Evolutionary conservation across 148 eudicot species (phyloP), one percentile per base, ranked within the genome.

Genomic region (Polygonum maritimum): DNA sequence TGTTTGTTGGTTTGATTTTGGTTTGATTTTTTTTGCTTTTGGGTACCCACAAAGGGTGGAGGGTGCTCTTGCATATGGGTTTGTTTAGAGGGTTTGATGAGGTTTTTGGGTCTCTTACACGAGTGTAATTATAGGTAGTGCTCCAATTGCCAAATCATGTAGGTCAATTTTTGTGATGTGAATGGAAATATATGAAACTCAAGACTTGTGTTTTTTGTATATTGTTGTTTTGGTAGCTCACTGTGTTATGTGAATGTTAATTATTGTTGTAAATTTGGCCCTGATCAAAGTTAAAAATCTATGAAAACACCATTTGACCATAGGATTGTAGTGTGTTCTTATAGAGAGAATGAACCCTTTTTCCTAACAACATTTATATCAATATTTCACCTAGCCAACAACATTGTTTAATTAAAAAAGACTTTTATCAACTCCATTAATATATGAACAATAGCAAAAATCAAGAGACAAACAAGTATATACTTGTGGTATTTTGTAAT

Each of bases 121-220:
- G 71, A 67, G 71, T 67, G 71, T 67, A 67, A 67, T 67, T 67
- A 67, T 67, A 67, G 44, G 71, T 36, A 60, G 69, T 60, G 44
- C 38, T 21, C 69, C 69, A 12, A 33, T 9, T 63, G 71, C 69
- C 69, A 12, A 33, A 31, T 63, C 39, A 9, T 33, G 15, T 67
- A 67, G 71, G 71, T 67, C 71, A 67, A 35, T 67, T 67, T 67
- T 67, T 67, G 71, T 67, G 45, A 36, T 67, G 45, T 67, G 71
- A 67, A 67, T 36, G 41, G 71, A 67, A 62, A 38, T 67, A 36
- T 67, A 67, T 67, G 45, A 67, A 67, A 36, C 19, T 35, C 71
- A 36, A 67, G 36, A 67, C 18, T 35, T 67, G 2, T 67, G 71
- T 67, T 22, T 22, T 65, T 65, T 65, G 70, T 65, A 33, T 33